Evolutionary conservation across 2,329 filamentous ascomycete species (phyloP), one percentile per base, ranked within the genome.

Genomic region (Stemphylium lycopersici): DNA sequence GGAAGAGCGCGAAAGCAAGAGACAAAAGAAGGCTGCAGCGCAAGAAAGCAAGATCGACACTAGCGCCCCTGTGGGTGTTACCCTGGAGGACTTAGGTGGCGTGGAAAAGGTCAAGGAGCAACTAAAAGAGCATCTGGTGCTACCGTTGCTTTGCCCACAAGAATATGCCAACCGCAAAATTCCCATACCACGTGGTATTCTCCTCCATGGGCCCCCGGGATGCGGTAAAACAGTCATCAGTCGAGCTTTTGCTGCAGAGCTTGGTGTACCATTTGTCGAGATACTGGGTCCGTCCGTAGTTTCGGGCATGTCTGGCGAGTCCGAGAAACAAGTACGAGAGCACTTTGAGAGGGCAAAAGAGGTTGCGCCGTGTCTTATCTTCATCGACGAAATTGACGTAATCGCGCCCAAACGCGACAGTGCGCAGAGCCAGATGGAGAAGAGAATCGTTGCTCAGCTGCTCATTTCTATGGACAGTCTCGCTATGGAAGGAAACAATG

Each of bases 351-450:
- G 95, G 68, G 95, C 95, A 0, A 91, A 90, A 71, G 84, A 86
- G 50, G 83, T 93, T 33, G 93, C 93, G 0, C 95, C 95, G 0
- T 96, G 91, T 67, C 81, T 99, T 4, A 83, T 99, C 4, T 96
- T 97, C 68, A 90, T 98, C 52, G 92, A 96, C 63, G 89, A 96
- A 64, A 90, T 98, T 47, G 93, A 99, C 74, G 88, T 89, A 3
- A 95, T 98, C 66, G 90, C 92, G 44, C 90, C 90, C 0, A 96
- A 96, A 73, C 83, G 90, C 51, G 91, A 96, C 59, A 90, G 86
- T 49, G 87, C 89, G 1, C 90, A 95, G 67, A 88, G 89, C 67
- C 91, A 96, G 61, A 93, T 96, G 86, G 92, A 96, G 71, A 90
- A 91, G 69, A 82, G 92, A 48, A 95, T 96, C 58, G 88, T 96